Conservation (phyloP, 352 stramenopile genomes). For the Globisporangium nunn region DNA sequence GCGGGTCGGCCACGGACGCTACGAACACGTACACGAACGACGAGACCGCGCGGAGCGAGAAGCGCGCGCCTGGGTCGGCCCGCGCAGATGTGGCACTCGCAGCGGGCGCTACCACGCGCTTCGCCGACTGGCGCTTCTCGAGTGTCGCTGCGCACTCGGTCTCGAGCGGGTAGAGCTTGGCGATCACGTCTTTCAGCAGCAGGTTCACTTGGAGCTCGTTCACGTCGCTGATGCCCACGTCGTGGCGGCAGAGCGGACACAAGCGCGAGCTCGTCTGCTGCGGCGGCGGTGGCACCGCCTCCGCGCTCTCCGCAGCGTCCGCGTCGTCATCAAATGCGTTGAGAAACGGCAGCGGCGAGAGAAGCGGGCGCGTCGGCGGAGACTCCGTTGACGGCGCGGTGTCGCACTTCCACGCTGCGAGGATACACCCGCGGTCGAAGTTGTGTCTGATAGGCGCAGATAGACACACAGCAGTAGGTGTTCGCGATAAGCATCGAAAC, state of each 20-base stretch:
- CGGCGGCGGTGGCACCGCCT: background rate
- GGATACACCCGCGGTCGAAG: slow-evolving; percentile 72
- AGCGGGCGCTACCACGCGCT: background rate
- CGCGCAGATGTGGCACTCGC: background rate
- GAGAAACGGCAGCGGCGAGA: background rate
- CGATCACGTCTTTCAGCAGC: slow-evolving; percentile 55
- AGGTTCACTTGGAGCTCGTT: slow-evolving; percentile 58
- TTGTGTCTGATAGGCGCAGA: slow-evolving; percentile 43
- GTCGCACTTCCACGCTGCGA: slow-evolving; percentile 54
- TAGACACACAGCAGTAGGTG: no score
- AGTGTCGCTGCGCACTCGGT: slow-evolving; percentile 24
- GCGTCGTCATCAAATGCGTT: background rate
- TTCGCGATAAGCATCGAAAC: background rate
- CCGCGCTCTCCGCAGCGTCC: background rate
- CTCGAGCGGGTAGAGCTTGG: slow-evolving; percentile 46
- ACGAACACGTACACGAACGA: slow-evolving; percentile 70
- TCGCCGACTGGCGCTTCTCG: slow-evolving; percentile 34
- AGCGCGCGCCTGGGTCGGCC: slow-evolving; percentile 2
- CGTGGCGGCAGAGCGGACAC: slow-evolving; percentile 64
- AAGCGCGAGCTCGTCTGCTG: slow-evolving; percentile 17
- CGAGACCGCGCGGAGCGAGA: slow-evolving; percentile 50
- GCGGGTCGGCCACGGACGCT: slow-evolving; percentile 59
- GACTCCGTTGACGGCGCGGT: background rate
- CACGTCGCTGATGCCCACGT: slow-evolving; percentile 13
- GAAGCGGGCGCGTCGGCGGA: background rate